Conservation (phyloP, 1,139 yeast species). For the Suhomyces bokatorum region DNA sequence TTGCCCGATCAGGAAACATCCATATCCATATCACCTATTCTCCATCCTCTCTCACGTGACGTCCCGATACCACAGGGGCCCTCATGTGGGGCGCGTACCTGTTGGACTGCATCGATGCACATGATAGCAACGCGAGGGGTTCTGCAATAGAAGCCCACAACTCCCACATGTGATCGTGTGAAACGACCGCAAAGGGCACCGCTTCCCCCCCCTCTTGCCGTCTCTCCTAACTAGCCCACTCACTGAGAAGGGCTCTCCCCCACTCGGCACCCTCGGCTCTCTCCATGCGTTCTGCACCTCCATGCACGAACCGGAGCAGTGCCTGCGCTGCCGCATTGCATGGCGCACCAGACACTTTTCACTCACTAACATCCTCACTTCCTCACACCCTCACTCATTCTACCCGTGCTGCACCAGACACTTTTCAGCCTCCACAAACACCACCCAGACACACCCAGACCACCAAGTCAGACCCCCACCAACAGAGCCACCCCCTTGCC, state of each 20-base stretch:
- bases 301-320: not conserved
- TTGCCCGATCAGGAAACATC: too few species aligned
- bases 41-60: not conserved
- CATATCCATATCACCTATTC: too few species aligned
- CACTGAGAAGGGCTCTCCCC: too few species aligned
- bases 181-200: conserved; percentile 2
- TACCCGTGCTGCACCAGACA: not conserved
- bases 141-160: conserved; percentile 1
- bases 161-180: conserved; percentile 2
- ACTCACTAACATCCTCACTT: too few species aligned
- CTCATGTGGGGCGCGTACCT: conserved; percentile 2
- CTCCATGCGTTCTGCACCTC: not conserved
- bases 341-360: too few species aligned
- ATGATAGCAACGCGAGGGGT: conserved; percentile 11
- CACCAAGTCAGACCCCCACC: too few species aligned
- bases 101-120: conserved; percentile 3
- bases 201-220: not conserved
- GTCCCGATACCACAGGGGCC: not conserved
- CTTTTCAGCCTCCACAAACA: not conserved
- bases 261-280: not conserved
- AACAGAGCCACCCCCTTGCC: not conserved
- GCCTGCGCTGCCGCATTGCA: not conserved
- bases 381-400: not conserved
- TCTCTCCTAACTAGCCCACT: too few species aligned
- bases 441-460: too few species aligned